These are phyloP conservation scores for Myxozyma lipomycoides DNA, from an alignment of 805 yeast genomes.

Conservation along the genomic window DNA sequence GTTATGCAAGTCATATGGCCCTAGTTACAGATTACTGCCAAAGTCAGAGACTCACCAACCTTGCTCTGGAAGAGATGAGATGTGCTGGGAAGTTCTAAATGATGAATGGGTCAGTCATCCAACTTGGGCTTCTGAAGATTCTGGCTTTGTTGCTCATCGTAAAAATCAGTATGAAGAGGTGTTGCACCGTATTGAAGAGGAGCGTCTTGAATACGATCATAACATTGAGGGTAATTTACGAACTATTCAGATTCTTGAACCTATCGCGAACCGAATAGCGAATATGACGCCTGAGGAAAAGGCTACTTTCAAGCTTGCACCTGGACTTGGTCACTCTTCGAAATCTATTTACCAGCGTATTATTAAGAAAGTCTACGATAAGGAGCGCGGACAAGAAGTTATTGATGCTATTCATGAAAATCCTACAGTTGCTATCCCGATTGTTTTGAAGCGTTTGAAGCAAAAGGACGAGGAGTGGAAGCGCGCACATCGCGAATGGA, in stretches of 20 bases:
- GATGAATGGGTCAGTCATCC: slow-evolving; percentile 99
- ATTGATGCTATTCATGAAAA: slow-evolving; percentile 92
- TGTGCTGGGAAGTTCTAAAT: slow-evolving; percentile 98
- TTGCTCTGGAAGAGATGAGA: slow-evolving; percentile 95
- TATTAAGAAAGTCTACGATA: slow-evolving; percentile 85
- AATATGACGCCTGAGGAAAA: slow-evolving; percentile 91
- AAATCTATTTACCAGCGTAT: slow-evolving; percentile 90
- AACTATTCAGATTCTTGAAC: slow-evolving; percentile 91
- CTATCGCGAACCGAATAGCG: slow-evolving; percentile 89
- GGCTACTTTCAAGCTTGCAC: slow-evolving; percentile 77
- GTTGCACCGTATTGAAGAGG: slow-evolving; percentile 91
- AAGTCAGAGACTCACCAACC: slow-evolving; percentile 95
- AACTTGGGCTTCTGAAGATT: slow-evolving; percentile 99
- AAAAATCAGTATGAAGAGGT: slow-evolving; percentile 98
- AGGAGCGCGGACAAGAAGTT: slow-evolving; percentile 92
- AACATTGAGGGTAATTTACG: slow-evolving; percentile 92
- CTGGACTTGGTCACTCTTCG: slow-evolving; percentile 90
- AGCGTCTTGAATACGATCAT: slow-evolving; percentile 94
- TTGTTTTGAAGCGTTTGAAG: slow-evolving; percentile 84
- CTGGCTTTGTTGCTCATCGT: slow-evolving; percentile 98
- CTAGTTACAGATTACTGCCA: slow-evolving; percentile 88
- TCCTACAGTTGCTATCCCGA: slow-evolving; percentile 93
- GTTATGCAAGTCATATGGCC: slow-evolving; percentile 90
- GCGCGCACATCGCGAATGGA: slow-evolving; percentile 97
- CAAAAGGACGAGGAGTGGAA: slow-evolving; percentile 99